A percentile compares a stretch with the other conserved stretches of the same genome.
Conservation (phyloP, 257 asterid genomes). For the Knoxia roxburghii region DNA sequence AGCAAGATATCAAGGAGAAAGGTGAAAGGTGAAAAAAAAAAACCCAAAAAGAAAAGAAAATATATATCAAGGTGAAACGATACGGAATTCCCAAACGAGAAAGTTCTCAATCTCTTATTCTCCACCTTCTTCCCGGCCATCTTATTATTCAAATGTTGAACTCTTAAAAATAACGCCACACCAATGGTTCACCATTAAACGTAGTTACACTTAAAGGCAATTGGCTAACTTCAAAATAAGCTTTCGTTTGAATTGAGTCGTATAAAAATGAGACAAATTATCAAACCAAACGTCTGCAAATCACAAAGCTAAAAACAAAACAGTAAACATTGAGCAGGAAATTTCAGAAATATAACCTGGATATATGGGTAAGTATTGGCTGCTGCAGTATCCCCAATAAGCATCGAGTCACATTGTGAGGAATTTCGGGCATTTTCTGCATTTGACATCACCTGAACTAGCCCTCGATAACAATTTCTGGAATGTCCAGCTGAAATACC, state of each 20-base stretch:
- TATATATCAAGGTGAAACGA: too few species aligned
- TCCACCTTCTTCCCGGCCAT: not conserved
- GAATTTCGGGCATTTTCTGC: conserved; percentile 76
- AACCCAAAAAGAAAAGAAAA: too few species aligned
- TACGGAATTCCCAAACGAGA: not conserved
- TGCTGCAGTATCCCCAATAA: conserved; percentile 79
- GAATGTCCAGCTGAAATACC: conserved; percentile 93
- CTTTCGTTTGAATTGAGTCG: not conserved
- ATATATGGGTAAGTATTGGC: conserved; percentile 93
- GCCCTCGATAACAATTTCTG: conserved; percentile 85
- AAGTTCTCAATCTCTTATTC: not conserved
- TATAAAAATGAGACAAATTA: not conserved
- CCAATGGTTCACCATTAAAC: not conserved
- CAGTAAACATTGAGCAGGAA: not conserved
- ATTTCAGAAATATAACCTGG: conserved; percentile 51
- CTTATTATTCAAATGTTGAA: not conserved
- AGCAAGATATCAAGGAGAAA: not conserved
- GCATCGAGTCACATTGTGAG: conserved; percentile 97
- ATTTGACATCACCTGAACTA: conserved; percentile 80
- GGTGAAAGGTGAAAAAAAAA: too few species aligned
- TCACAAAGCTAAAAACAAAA: not conserved
- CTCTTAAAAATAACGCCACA: too few species aligned
- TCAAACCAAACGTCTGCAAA: not conserved
- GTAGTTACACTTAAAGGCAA: not conserved
- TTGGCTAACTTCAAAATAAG: not conserved